These are phyloP conservation scores for Penicillium roqueforti DNA, from an alignment of 495 filamentous ascomycete genomes.

Conservation along the genomic window DNA sequence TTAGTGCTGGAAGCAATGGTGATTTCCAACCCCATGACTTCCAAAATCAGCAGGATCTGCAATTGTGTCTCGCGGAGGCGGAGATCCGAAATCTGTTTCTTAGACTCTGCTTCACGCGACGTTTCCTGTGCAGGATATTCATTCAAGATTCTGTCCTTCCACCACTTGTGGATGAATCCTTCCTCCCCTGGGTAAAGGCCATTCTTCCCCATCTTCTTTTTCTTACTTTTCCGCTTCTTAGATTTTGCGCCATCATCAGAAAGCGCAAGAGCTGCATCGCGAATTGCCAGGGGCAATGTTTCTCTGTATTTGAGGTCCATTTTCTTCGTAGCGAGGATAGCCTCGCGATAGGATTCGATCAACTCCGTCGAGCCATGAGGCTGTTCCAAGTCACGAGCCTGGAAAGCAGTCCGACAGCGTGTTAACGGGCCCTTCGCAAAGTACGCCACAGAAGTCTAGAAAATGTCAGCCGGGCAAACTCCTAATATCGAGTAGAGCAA, in stretches of 20 bases:
- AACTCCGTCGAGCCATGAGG: constrained; percentile 43
- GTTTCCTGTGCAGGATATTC: constrained; percentile 36
- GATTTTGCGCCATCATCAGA: constrained; percentile 56
- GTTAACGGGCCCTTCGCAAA: constrained; percentile 95
- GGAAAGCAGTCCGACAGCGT: constrained; percentile 75
- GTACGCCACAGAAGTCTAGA: constrained; percentile 82
- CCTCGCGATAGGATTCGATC: constrained; percentile 62
- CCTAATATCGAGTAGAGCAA: background rate
- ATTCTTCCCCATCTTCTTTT: constrained; percentile 69
- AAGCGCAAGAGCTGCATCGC: constrained; percentile 55
- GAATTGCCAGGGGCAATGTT: constrained; percentile 62
- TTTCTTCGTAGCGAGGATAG: constrained; percentile 65
- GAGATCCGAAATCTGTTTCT: constrained; percentile 58
- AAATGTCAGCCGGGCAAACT: constrained; percentile 9
- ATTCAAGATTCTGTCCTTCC: constrained; percentile 51
- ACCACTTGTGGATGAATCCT: constrained; percentile 74
- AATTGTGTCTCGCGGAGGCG: constrained; percentile 77
- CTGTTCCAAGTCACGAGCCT: constrained; percentile 48
- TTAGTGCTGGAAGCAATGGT: constrained; percentile 18
- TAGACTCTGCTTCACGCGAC: constrained; percentile 51
- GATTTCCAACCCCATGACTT: constrained; percentile 72
- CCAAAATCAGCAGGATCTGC: constrained; percentile 86
- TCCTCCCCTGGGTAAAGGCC: constrained; percentile 75
- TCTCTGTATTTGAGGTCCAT: constrained; percentile 89
- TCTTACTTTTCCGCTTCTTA: constrained; percentile 61